A percentile compares a stretch with the other conserved stretches of the same genome.
Evolutionary conservation across 495 filamentous ascomycete genomes (phyloP).

Genomic region (Oleoguttula mirabilis): DNA sequence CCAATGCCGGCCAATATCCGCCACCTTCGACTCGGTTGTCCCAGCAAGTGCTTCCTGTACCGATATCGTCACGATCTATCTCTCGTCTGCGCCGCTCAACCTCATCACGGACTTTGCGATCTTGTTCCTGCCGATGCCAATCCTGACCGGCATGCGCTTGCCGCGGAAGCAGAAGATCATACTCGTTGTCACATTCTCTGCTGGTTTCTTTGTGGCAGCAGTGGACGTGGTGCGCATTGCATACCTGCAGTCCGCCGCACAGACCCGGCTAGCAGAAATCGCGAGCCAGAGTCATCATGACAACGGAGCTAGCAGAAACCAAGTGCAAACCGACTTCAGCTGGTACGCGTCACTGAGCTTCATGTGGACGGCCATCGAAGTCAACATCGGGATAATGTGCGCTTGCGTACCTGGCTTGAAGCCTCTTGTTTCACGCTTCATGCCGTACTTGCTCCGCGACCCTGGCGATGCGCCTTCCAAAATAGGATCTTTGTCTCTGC

Average conservation of each 20-base stretch:
- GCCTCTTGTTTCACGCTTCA: slow-evolving; percentile 61
- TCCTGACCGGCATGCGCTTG: slow-evolving; percentile 72
- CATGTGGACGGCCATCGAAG: slow-evolving; percentile 84
- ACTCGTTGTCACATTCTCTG: slow-evolving; percentile 63
- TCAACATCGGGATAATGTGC: slow-evolving; percentile 78
- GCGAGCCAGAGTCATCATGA: slow-evolving; percentile 5
- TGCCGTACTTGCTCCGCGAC: slow-evolving; percentile 58
- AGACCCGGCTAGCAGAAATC: slow-evolving; percentile 24
- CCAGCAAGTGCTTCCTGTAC: slow-evolving; percentile 43
- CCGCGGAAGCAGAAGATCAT: slow-evolving; percentile 76
- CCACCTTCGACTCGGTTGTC: slow-evolving; percentile 43
- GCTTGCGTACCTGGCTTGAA: slow-evolving; percentile 83
- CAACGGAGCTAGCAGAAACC: slow-evolving; percentile 21
- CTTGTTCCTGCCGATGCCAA: slow-evolving; percentile 72
- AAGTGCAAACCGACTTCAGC: slow-evolving; percentile 38
- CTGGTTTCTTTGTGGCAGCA: slow-evolving; percentile 75
- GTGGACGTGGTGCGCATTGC: slow-evolving; percentile 84
- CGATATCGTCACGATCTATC: slow-evolving; percentile 68
- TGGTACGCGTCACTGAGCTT: slow-evolving; percentile 74
- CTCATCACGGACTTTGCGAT: slow-evolving; percentile 76
- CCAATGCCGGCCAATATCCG: slow-evolving; percentile 66
- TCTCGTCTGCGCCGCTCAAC: slow-evolving; percentile 74
- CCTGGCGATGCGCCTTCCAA: slow-evolving; percentile 25
- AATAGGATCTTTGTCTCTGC: slow-evolving; percentile 15
- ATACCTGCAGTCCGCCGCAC: slow-evolving; percentile 67